A percentile compares a stretch with the other conserved stretches of the same genome.
Conservation (phyloP, 2,329 filamentous ascomycete genomes). For the Penicillium paneum region DNA sequence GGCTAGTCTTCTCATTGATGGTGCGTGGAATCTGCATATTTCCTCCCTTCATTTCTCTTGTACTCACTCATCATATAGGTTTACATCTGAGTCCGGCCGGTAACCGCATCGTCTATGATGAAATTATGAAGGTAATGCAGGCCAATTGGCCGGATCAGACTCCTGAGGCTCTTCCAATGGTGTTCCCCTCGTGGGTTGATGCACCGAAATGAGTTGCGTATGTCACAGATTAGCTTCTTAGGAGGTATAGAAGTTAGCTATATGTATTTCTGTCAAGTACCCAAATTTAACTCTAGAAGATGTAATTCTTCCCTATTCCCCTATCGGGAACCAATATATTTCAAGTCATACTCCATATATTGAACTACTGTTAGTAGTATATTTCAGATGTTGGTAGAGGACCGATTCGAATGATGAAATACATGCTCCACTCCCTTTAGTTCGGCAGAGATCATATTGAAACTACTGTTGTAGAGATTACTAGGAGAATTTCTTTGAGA, state of each 20-base stretch:
- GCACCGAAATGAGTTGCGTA: conserved; percentile 34
- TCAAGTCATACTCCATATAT: not conserved
- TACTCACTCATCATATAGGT: conserved; percentile 35
- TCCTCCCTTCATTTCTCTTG: not conserved
- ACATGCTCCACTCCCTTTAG: no score
- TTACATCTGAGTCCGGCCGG: conserved; percentile 58
- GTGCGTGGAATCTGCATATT: conserved; percentile 37
- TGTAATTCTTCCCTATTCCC: no score
- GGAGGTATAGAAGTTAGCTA: not conserved
- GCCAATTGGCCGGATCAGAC: conserved; percentile 54
- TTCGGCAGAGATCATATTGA: no score
- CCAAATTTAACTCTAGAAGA: no score
- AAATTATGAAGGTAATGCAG: conserved; percentile 52
- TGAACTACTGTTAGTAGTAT: not conserved
- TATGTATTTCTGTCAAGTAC: not conserved
- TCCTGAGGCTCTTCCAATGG: conserved; percentile 51
- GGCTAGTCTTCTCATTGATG: conserved; percentile 54
- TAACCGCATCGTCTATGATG: conserved; percentile 55
- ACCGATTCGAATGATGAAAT: not conserved
- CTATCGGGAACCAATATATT: no score
- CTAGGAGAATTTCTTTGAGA: not conserved
- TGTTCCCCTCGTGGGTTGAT: conserved; percentile 54
- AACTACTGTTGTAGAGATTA: not conserved
- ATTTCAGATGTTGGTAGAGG: not conserved
- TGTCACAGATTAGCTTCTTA: not conserved